Evolutionary conservation across 768 basidiomycete genomes (phyloP), one percentile per base, ranked within the genome.

Genomic region (Cystofilobasidium capitatum): DNA sequence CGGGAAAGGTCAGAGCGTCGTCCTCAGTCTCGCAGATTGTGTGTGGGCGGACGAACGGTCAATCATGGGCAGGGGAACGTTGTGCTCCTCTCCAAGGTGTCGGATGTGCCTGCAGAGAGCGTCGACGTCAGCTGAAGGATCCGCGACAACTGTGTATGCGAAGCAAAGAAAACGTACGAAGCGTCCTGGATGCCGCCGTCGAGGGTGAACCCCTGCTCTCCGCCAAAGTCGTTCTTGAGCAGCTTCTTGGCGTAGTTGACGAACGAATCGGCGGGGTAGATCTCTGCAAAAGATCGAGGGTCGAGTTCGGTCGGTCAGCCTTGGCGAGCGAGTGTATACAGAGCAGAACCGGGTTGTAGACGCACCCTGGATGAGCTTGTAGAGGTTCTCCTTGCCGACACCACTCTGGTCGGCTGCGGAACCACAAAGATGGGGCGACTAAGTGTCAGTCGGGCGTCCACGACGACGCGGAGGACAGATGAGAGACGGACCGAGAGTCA

Each of bases 151-250:
- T n/a, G n/a, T n/a, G n/a, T n/a, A n/a, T 13, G 7, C 45, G 24
- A 24, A 20, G 45, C 22, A 20, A 2, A 8, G 42, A 58, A 37
- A 36, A 79, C 82, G 54, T 73, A 85, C 81, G 82, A 77, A 0
- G 88, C 86, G 73, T 92, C 91, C 73, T 91, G 91, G 73, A 94
- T 84, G 22, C 89, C 91, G n/a, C 88, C 88, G 55, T 88, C 85
- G 58, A 92, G 83, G 16, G 85, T 79, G 75, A 94, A 92, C 17
- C 90, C 91, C 22, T 78, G 79, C 12, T 81, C 79, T 26, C 84
- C 88, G 51, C 57, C 62, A 73, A 91, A 93, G 39, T 82, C 79
- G 76, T 90, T 85, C 64, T 84, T 79, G 14, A 84, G 78, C 79
- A 92, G 88, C 75, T 85, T 85, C 31, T 75, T 75, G 10, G 73